Evolutionary conservation across 1,284 basidiomycete genomes (phyloP), one percentile per base, ranked within the genome.

Genomic region (Pholiota adiposa): DNA sequence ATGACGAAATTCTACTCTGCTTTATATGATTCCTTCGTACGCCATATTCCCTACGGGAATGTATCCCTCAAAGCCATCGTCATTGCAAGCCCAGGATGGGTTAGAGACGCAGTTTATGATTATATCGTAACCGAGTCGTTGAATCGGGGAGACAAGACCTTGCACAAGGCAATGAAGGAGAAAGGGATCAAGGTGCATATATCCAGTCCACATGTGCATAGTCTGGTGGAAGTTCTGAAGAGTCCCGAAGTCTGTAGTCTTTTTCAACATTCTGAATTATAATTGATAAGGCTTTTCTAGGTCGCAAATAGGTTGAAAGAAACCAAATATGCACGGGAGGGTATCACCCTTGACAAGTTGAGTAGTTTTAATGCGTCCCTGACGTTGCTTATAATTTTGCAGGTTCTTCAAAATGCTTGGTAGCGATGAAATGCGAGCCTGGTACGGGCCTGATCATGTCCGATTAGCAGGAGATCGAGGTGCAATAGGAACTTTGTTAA

Each of bases 361-460:
- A 79, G 72, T 18, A 31, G 54, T 34, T 29, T 33, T 53, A 55
- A n/a, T 8, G 29, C 3, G 14, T 43, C 16, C 11, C 34, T 11
- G 4, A n/a, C 12, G 18, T 7, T 14, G 51, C 49, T 59, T 7
- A 63, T 31, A 23, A 40, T 27, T 41, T 5, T 34, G 6, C 43
- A 97, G 95, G 69, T 98, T 98, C 77, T 94, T 94, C 80, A 98
- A 98, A 75, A 98, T 97, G 92, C 84, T 99, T 11, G 93, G 92
- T 0, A 85, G 84, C 5, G 96, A 99, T 70, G 96, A 98, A 73
- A 89, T 96, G 77, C 85, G 97, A 56, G 97, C 97, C 4, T 99
- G 97, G 97, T 99, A 99, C 73, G 97, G 97, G 0, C 95, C 97
- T 41, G 87, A 93, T 49, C 97, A 99, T 74, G 96, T 99, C 58